phyloP scores from a whole-genome alignment of 495 filamentous ascomycete genomes.

The Cenococcum geophilum region DNA sequence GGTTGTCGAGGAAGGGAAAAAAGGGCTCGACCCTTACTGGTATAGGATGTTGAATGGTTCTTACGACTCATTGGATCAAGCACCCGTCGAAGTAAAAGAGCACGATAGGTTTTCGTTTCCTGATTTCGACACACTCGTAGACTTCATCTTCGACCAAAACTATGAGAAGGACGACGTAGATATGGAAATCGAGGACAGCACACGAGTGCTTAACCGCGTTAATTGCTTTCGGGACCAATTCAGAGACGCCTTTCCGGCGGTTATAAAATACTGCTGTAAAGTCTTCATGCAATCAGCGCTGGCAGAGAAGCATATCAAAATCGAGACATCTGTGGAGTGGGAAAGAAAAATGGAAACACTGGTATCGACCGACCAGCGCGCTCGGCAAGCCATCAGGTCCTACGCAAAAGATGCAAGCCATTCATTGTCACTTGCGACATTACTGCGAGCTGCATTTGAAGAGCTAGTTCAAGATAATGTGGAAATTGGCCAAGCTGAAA shows the following conservation, averaged over 20 bases:
- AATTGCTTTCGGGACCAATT: constrained; percentile 20
- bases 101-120: constrained; percentile 30
- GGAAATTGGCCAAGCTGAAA: constrained; percentile 50
- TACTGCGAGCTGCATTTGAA: constrained; percentile 32
- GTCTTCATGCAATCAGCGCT: constrained; percentile 71
- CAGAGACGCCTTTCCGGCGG: constrained; percentile 54
- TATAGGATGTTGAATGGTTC: constrained; percentile 56
- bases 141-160: constrained; percentile 35
- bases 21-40: constrained; percentile 80
- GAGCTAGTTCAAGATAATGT: constrained; percentile 28
- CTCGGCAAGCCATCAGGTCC: constrained; percentile 51
- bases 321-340: constrained; percentile 75
- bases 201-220: constrained; percentile 10
- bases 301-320: constrained; percentile 41
- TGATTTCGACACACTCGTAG: constrained; percentile 32
- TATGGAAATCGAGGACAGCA: constrained; percentile 34
- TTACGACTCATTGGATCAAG: constrained; percentile 12
- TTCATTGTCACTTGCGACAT: constrained; percentile 15
- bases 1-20: constrained; percentile 80
- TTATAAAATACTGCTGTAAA: constrained; percentile 64
- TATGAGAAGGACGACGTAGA: constrained; percentile 13
- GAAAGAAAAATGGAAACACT: constrained; percentile 68
- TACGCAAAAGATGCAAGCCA: constrained; percentile 11
- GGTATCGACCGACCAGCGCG: constrained; percentile 57
- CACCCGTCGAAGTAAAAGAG: constrained; percentile 20